Percentiles rank a stretch among this genome's conserved stretches.
Evolutionary conservation across 495 filamentous ascomycete genomes (phyloP).

Genomic region (Neurospora sp.): DNA sequence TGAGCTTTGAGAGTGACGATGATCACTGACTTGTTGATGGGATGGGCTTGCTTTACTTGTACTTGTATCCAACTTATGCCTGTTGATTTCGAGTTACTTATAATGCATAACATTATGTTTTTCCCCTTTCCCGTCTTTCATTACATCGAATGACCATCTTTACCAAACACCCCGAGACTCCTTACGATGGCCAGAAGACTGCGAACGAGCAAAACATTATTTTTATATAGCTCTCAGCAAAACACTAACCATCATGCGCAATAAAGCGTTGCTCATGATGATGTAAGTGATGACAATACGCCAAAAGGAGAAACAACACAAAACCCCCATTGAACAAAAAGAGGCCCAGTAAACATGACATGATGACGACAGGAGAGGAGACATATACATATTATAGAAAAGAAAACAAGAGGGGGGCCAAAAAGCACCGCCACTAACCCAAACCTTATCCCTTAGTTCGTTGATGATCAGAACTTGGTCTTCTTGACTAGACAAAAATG

Average conservation of each 20-base stretch:
- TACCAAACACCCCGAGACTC: background rate
- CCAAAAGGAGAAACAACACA: background rate
- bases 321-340: background rate
- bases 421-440: background rate
- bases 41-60: background rate
- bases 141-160: background rate
- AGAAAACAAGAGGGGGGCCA: background rate
- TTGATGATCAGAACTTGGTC: background rate
- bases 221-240: background rate
- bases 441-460: background rate
- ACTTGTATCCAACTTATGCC: background rate
- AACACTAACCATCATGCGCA: background rate
- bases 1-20: background rate
- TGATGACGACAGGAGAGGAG: background rate
- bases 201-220: background rate
- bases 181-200: background rate
- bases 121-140: background rate
- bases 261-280: background rate
- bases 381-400: background rate
- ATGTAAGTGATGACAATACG: background rate
- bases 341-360: background rate
- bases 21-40: background rate
- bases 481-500: background rate
- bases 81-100: background rate
- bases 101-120: background rate